Base-by-base conservation (phyloP, 257 asterid genomes). In the Datura wrightii region DNA sequence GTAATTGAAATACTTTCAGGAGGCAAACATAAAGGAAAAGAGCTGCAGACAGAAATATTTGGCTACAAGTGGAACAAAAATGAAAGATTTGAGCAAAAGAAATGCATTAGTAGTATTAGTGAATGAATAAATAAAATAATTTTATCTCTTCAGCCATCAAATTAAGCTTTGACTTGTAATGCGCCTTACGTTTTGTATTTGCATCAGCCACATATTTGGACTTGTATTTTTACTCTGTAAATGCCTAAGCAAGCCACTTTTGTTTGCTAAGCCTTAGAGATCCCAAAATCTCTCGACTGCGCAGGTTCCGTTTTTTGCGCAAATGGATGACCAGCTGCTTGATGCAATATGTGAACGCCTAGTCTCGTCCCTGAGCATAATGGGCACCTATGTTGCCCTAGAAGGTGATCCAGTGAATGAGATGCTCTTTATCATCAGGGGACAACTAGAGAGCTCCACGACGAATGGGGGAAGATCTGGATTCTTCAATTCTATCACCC, bases 311-410 rank as follows among this genome's bases (percentile, higher is more conserved):
- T 93, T 94, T 88, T 96, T 96, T 36, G 96, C 97, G 2, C 94
- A 92, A 81, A 96, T 96, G 98, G 98, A 96, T 48, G 98, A 91
- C 84, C 98, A 93, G 69, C 96, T 96, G 8, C 94, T 94, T 0
- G 98, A 93, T 14, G 98, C 99, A 67, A 96, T 96, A 79, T 96
- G 99, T 31, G 99, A 92, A 84, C 94, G 96, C 11, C 91, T 94
- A 7, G 90, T 90, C 80, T 93, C 98, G 5, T 88, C 97, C 13
- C 69, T 97, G 88, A 93, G 98, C 87, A 96, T 97, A 15, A 90
- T 89, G 52, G 93, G 90, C 42, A 92, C 94, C 86, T 93, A 89
- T 86, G 86, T 93, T 15, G 94, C 93, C 3, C 89, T 94, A 24
- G 99, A 96, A 84, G 99, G 91, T 6, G 99, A 94, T 86, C 99